These are phyloP conservation scores for Podospora pseudoanserina DNA, from an alignment of 495 filamentous ascomycete genomes.

Conservation along the genomic window DNA sequence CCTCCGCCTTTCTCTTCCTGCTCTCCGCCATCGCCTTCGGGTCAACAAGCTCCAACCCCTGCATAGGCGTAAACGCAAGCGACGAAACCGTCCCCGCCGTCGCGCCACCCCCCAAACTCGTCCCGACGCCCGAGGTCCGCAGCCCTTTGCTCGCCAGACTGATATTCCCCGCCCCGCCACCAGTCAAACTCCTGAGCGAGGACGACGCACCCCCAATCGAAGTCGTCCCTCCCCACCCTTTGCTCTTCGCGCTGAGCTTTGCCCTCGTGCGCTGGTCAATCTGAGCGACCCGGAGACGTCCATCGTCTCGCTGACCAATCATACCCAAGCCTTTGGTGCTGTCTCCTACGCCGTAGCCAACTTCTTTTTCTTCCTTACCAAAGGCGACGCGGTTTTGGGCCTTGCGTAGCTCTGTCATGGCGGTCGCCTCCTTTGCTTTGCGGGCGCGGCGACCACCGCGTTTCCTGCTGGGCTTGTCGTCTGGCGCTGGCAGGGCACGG, in stretches of 20 bases:
- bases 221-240: constrained; percentile 81
- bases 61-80: constrained; percentile 89
- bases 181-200: constrained; percentile 68
- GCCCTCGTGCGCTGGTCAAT: constrained; percentile 92
- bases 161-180: constrained; percentile 59
- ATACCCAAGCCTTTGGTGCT: constrained; percentile 87
- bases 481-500: constrained; percentile 85
- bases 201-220: constrained; percentile 69
- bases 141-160: constrained; percentile 71
- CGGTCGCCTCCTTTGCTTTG: constrained; percentile 94
- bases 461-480: constrained; percentile 92
- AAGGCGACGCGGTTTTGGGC: constrained; percentile 96
- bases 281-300: constrained; percentile 79
- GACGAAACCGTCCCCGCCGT: constrained; percentile 75
- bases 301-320: constrained; percentile 85
- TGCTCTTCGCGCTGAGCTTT: constrained; percentile 89
- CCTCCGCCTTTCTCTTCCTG: constrained; percentile 87
- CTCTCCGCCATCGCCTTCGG: constrained; percentile 83
- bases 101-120: constrained; percentile 45
- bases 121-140: constrained; percentile 70
- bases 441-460: constrained; percentile 87
- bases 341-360: constrained; percentile 86
- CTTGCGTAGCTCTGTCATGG: constrained; percentile 95
- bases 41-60: constrained; percentile 93
- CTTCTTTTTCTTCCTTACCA: constrained; percentile 91